Evolutionary conservation across 768 basidiomycete genomes (phyloP), one percentile per base, ranked within the genome.

Genomic region (Clitopilus hobsonii): DNA sequence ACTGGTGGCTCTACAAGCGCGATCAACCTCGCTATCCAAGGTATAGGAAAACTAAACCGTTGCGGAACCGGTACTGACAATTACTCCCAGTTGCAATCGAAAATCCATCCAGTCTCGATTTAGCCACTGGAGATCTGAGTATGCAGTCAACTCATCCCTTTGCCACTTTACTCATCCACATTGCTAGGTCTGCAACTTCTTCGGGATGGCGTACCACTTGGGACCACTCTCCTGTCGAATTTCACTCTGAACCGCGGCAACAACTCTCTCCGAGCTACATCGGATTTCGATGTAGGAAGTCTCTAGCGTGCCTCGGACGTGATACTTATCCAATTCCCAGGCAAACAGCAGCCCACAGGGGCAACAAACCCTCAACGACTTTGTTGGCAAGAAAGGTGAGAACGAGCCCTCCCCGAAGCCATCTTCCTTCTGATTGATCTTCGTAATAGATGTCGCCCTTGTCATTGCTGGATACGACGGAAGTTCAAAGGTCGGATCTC

Each of bases 41-140:
- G 85, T 84, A 51, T 53, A 68, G 61, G 50, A 27, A 10, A 26
- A 25, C 27, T 6, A 30, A 41, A 30, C 26, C 4, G 38, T 20
- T 10, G 22, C 56, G 56, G 38, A 56, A 29, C 52, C 38, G 41
- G 41, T 18, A 18, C 41, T 23, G 10, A 18, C 22, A 8, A 20
- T 45, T 5, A 36, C 36, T 51, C 50, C 1, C 54, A 82, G 85
- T 86, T 22, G 70, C 77, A 5, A 88, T 91, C 6, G 61, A 72
- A 61, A 91, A 91, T 64, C 88, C 86, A 10, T 86, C 84, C 5
- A 85, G 79, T 62, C 72, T 91, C 51, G 77, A 84, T 55, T 69
- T 91, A 22, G 63, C 72, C 6, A 78, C 77, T 2, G 88, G 86
- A 14, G 84, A 89, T 61, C 64, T 89, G 53, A 78, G 85, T 87